phyloP scores from a whole-genome alignment of 2,329 filamentous ascomycete species.

The Pseudovirgaria hyperparasitica region DNA sequence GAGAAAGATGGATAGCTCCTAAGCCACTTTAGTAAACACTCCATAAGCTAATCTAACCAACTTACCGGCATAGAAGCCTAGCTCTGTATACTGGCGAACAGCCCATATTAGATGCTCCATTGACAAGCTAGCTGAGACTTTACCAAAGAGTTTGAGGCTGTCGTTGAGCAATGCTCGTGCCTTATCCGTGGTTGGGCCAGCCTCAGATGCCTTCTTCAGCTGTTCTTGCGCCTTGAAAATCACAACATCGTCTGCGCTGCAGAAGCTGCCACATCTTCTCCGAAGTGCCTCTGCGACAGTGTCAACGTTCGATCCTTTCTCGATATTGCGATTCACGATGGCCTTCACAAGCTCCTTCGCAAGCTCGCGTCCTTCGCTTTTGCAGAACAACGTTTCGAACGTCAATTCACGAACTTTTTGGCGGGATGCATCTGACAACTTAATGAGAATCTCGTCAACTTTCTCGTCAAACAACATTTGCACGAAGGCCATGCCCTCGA shows the following conservation, averaged over 20 bases:
- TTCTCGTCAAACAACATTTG: constrained; percentile 89
- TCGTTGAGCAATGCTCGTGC: constrained; percentile 75
- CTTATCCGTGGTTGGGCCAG: constrained; percentile 59
- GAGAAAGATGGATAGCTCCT: constrained; percentile 72
- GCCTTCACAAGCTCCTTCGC: constrained; percentile 93
- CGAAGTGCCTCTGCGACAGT: constrained; percentile 91
- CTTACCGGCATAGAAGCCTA: constrained; percentile 72
- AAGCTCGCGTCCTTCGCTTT: constrained; percentile 66
- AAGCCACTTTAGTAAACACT: constrained; percentile 5
- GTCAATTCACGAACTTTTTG: constrained; percentile 64
- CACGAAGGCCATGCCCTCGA: constrained; percentile 93
- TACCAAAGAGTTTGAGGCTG: constrained; percentile 75
- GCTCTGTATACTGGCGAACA: constrained; percentile 62
- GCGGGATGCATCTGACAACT: constrained; percentile 58
- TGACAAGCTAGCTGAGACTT: constrained; percentile 73
- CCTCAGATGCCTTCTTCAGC: constrained; percentile 75
- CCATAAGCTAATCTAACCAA: constrained; percentile 1
- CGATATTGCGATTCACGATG: constrained; percentile 95
- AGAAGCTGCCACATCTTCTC: constrained; percentile 90
- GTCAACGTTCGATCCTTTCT: constrained; percentile 92
- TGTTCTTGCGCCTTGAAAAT: constrained; percentile 98
- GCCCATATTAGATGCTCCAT: constrained; percentile 69
- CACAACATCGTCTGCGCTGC: constrained; percentile 90
- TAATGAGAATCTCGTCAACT: constrained; percentile 71
- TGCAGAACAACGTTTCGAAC: constrained; percentile 78